Conservation (phyloP, 108 stramenopile genomes). For the Cyclostephanos invisitatus region DNA sequence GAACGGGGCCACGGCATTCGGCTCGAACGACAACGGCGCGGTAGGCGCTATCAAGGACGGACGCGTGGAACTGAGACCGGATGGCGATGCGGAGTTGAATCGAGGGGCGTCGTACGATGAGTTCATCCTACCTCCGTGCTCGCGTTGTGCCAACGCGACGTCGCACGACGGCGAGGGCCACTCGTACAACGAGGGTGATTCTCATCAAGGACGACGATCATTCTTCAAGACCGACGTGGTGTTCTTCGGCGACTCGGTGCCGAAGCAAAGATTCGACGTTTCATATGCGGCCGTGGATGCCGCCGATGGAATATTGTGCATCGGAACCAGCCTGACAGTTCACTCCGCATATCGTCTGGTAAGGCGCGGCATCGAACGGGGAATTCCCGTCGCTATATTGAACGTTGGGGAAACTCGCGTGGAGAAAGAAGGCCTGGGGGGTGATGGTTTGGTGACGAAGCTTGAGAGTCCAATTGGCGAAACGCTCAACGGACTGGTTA, state of each 20-base stretch:
- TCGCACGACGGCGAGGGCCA: no score
- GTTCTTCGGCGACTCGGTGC: constrained; percentile 93
- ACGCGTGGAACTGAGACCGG: constrained; percentile 72
- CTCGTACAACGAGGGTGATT: not conserved
- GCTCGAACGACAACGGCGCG: not conserved
- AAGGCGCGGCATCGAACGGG: constrained; percentile 56
- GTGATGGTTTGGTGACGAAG: constrained; percentile 38
- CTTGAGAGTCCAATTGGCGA: constrained; percentile 52
- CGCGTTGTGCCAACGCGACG: constrained; percentile 53
- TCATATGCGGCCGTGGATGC: constrained; percentile 70
- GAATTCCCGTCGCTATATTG: constrained; percentile 75
- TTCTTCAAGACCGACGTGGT: constrained; percentile 94
- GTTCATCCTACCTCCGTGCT: constrained; percentile 78
- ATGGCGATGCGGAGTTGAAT: constrained; percentile 90
- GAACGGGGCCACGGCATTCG: constrained; percentile 17
- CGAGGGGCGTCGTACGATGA: constrained; percentile 56
- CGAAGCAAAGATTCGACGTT: constrained; percentile 57
- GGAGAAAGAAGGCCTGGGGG: constrained; percentile 65
- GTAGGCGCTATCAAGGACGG: not conserved
- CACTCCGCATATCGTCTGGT: constrained; percentile 89
- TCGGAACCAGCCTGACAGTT: constrained; percentile 87
- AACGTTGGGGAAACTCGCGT: constrained; percentile 92
- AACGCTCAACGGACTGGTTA: constrained; percentile 41
- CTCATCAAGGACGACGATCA: constrained; percentile 32
- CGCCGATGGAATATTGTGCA: constrained; percentile 81